Base-by-base conservation (phyloP, 2,329 filamentous ascomycete species). In the Calonectria hawksworthii region DNA sequence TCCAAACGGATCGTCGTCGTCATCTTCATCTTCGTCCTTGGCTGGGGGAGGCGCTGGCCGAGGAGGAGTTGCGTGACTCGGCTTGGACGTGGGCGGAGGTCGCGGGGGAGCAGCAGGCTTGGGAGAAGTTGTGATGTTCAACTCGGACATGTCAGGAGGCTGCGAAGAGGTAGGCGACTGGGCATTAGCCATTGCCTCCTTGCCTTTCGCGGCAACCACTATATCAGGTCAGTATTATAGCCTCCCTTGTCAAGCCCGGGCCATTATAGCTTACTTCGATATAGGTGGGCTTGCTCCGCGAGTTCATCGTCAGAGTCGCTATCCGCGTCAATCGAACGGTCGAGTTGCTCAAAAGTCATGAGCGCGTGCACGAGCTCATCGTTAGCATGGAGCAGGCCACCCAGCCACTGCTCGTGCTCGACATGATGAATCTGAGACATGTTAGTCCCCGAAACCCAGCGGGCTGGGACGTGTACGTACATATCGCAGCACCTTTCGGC, bases 351-450 rank as follows among this genome's bases (percentile, higher is more conserved):
- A 82, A 96, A 99, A 0, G 96, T 94, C 92, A 98, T 98, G 72
- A 99, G 89, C 1, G 96, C 95, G 75, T 94, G 94, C 51, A 99
- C 95, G n/a, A 99, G 93, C 85, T 98, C 95, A 81, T 99, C 97
- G 81, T 99, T 99, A 77, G 96, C 96, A 81, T 97, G 95, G 23
- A 99, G 92, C 6, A 99, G 89, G 75, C 95, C 93, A 52, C 96
- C 97, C 11, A 99, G 93, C 89, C 94, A 98, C 81, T 99, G 93
- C 82, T 99, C 96, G 11, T 93, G 93, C 83, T 98, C 95, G 16
- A 99, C 94, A 66, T 96, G 91, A 82, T 99, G 95, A 76, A 99
- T 98, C 92, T 93, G 70, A 2, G 1, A 18, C 41, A 51, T 4
- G 41, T 75, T 66, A 80, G 68, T 56, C n/a, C 18, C 18, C 52